Conservation (phyloP, 495 filamentous ascomycete species). For the Aspergillus egyptiacus region DNA sequence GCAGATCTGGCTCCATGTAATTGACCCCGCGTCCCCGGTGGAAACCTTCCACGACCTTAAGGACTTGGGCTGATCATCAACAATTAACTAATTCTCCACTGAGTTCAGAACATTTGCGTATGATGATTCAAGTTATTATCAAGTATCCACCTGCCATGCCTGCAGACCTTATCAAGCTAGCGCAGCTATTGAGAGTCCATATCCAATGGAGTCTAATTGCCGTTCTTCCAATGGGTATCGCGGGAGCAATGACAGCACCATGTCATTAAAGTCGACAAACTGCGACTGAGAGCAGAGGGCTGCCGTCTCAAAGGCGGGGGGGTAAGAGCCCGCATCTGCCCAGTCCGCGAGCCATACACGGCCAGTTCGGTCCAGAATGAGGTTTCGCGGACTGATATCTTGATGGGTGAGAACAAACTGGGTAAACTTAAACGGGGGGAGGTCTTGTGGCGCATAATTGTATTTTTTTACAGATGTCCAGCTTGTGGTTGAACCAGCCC, state of each 20-base stretch:
- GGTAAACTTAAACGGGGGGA: constrained; percentile 16
- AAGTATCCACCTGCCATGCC: too few species aligned
- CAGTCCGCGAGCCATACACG: constrained; percentile 25
- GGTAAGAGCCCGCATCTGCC: constrained; percentile 25
- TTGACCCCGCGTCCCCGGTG: too few species aligned
- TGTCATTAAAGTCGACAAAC: constrained; percentile 21
- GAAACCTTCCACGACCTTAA: too few species aligned
- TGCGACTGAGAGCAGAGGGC: constrained; percentile 12
- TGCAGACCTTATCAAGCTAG: too few species aligned
- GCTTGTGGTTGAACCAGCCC: constrained; percentile 31
- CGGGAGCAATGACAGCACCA: constrained; percentile 15
- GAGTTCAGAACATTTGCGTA: too few species aligned
- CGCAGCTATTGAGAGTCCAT: constrained; percentile 54
- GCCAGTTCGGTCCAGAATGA: constrained; percentile 20
- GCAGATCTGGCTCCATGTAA: too few species aligned
- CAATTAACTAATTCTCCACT: too few species aligned
- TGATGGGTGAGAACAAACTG: constrained; percentile 25
- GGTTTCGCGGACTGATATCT: constrained; percentile 26
- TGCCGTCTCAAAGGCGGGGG: constrained; percentile 22
- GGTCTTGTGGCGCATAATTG: constrained; percentile 16
- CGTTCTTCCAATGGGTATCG: constrained; percentile 15
- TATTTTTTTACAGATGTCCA: constrained; percentile 20
- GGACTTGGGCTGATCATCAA: too few species aligned
- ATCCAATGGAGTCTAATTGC: constrained; percentile 20
- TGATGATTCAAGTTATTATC: too few species aligned